A percentile compares a stretch with the other conserved stretches of the same genome.
Conservation (phyloP, 352 stramenopile species). For the Pythium angustatum region DNA sequence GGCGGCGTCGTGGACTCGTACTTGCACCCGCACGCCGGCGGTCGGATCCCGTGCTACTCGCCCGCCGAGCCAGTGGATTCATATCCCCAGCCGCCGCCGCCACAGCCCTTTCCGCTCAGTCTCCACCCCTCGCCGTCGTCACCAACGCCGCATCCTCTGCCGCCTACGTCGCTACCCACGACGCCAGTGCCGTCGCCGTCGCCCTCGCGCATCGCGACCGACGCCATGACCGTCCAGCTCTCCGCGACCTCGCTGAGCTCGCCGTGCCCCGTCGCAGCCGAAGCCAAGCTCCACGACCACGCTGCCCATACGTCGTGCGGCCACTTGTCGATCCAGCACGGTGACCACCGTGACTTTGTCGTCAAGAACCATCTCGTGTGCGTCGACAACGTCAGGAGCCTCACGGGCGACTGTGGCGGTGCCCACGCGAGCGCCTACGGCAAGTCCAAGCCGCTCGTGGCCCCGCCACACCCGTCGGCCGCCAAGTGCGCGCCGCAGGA, state of each 20-base stretch:
- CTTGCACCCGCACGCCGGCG: not conserved
- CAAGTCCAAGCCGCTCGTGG: conserved; percentile 12
- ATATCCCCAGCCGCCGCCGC: not conserved
- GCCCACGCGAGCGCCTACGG: conserved; percentile 14
- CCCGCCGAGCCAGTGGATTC: not conserved
- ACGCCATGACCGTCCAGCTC: conserved; percentile 7
- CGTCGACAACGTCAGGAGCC: conserved; percentile 63
- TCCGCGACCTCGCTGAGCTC: conserved; percentile 6
- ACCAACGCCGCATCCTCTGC: not conserved
- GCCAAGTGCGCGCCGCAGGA: conserved; percentile 34
- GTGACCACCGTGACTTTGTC: conserved; percentile 79
- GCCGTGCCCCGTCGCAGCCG: conserved; percentile 27
- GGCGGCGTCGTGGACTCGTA: not conserved
- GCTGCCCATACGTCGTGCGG: conserved; percentile 64
- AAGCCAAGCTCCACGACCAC: conserved; percentile 53
- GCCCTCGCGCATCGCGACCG: not conserved
- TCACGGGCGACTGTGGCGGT: conserved; percentile 38
- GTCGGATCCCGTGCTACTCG: not conserved
- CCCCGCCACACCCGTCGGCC: not conserved
- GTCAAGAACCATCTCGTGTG: conserved; percentile 84
- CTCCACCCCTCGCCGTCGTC: not conserved
- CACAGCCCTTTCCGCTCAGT: not conserved
- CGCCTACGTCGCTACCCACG: no score
- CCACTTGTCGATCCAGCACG: conserved; percentile 76
- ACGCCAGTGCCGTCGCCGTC: not conserved